Evolutionary conservation across 495 filamentous ascomycete species (phyloP).

Genomic region (Daldinia childiae): DNA sequence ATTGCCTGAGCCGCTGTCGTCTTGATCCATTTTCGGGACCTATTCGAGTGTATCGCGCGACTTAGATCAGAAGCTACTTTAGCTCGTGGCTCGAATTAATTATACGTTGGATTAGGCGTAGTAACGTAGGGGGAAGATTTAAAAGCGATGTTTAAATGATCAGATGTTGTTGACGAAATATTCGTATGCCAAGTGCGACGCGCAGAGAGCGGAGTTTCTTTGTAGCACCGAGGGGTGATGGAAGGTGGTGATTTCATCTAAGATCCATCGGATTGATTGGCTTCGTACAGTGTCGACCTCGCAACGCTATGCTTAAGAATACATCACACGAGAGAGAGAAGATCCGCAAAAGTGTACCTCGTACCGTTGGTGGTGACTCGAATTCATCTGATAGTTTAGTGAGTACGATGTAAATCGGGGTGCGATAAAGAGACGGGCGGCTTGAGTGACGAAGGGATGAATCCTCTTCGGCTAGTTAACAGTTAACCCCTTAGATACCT

Average conservation of each 20-base stretch:
- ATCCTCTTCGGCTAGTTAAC: neutral
- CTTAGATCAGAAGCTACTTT: slow-evolving; percentile 3
- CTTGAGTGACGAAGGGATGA: neutral
- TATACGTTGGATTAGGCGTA: neutral
- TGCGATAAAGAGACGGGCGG: neutral
- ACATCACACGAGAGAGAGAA: slow-evolving; percentile 25
- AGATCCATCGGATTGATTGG: slow-evolving; percentile 18
- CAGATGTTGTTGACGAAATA: slow-evolving; percentile 14
- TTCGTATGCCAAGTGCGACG: slow-evolving; percentile 25
- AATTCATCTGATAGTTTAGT: slow-evolving; percentile 18
- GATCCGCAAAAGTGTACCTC: slow-evolving; percentile 19
- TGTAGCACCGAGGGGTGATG: slow-evolving; percentile 6
- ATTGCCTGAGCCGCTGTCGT: slow-evolving; percentile 23
- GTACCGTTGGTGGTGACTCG: slow-evolving; percentile 15
- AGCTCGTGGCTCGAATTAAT: slow-evolving; percentile 8
- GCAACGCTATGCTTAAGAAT: slow-evolving; percentile 22
- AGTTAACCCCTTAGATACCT: slow-evolving; percentile 5
- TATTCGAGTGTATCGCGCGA: slow-evolving; percentile 6
- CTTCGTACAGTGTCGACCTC: slow-evolving; percentile 26
- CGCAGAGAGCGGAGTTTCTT: slow-evolving; percentile 31
- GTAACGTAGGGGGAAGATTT: slow-evolving; percentile 4
- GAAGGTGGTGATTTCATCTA: slow-evolving; percentile 38
- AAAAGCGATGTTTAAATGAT: neutral
- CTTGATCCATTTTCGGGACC: slow-evolving; percentile 23
- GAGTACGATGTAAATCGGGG: slow-evolving; percentile 5